These are phyloP conservation scores for Kurtzmaniella natalensis DNA, from an alignment of 1,139 yeast species.

Conservation along the genomic window DNA sequence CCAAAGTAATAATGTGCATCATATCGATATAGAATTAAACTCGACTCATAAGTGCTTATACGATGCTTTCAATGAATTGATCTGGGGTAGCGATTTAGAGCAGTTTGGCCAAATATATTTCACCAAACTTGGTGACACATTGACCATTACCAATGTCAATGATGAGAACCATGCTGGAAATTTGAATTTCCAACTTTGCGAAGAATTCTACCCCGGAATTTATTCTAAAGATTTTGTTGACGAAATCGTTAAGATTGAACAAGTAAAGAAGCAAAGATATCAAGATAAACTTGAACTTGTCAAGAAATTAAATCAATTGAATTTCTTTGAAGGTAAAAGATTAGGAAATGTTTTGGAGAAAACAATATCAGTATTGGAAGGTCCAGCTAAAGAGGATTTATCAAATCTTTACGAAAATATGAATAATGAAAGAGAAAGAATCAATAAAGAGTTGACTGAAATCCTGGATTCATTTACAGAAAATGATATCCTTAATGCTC, in stretches of 20 bases:
- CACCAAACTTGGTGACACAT: conserved; percentile 24
- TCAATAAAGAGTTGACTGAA: conserved; percentile 16
- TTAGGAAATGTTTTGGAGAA: conserved; percentile 22
- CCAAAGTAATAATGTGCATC: conserved; percentile 21
- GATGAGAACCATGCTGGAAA: conserved; percentile 16
- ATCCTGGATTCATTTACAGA: conserved; percentile 16
- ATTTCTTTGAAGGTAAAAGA: conserved; percentile 35
- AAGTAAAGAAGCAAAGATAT: conserved; percentile 13
- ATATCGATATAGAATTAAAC: conserved; percentile 35
- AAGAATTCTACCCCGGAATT: conserved; percentile 28
- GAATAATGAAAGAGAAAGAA: conserved; percentile 11
- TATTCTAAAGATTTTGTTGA: conserved; percentile 20
- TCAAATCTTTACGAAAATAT: background rate
- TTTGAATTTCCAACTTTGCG: conserved; percentile 18
- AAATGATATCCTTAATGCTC: conserved; percentile 20
- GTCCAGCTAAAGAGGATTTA: conserved; percentile 21
- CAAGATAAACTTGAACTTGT: conserved; percentile 17
- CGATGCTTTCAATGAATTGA: conserved; percentile 30
- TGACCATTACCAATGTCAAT: conserved; percentile 30
- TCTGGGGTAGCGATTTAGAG: conserved; percentile 33
- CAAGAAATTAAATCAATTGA: conserved; percentile 23
- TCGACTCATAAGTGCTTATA: conserved; percentile 22
- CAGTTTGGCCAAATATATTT: conserved; percentile 27
- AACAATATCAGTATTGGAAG: conserved; percentile 16
- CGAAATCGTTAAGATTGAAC: conserved; percentile 17